Evolutionary conservation across 2,329 filamentous ascomycete species (phyloP).

Genomic region (Paraphaeosphaeria sporulosa): DNA sequence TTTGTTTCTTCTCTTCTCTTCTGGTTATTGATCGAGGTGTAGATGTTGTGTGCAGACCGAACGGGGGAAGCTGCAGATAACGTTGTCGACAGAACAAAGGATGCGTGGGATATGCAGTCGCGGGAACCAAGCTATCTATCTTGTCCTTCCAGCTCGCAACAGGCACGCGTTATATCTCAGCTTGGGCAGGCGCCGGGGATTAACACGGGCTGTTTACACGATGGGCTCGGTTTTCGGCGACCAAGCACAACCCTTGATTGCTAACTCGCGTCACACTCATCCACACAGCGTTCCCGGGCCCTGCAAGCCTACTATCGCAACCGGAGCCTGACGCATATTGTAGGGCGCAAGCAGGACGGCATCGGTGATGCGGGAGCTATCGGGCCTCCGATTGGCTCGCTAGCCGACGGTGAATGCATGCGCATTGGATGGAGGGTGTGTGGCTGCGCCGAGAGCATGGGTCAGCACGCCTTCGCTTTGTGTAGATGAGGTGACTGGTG

Average conservation of each 20-base stretch:
- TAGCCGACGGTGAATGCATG: slow-evolving; percentile 3
- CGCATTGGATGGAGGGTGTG: neutral
- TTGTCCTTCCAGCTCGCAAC: neutral
- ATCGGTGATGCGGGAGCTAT: slow-evolving; percentile 8
- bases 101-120: neutral
- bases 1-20: neutral
- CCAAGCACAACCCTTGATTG: neutral
- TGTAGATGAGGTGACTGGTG: neutral
- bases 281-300: neutral
- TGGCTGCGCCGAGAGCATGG: neutral
- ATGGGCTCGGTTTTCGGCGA: slow-evolving; percentile 8
- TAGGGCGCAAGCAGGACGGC: neutral
- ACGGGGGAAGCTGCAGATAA: neutral
- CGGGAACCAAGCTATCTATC: neutral
- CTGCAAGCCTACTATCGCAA: neutral
- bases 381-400: slow-evolving; percentile 13
- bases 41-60: neutral
- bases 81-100: neutral
- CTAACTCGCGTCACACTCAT: neutral
- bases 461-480: neutral
- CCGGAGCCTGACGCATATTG: neutral
- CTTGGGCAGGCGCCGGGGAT: neutral
- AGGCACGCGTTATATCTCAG: neutral
- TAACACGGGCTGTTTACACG: slow-evolving; percentile 5
- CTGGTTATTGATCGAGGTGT: neutral